Percentiles rank a stretch among this genome's conserved stretches.
phyloP scores from a whole-genome alignment of 2,329 filamentous ascomycete species.

The Penicillium fuscoglaucum region DNA sequence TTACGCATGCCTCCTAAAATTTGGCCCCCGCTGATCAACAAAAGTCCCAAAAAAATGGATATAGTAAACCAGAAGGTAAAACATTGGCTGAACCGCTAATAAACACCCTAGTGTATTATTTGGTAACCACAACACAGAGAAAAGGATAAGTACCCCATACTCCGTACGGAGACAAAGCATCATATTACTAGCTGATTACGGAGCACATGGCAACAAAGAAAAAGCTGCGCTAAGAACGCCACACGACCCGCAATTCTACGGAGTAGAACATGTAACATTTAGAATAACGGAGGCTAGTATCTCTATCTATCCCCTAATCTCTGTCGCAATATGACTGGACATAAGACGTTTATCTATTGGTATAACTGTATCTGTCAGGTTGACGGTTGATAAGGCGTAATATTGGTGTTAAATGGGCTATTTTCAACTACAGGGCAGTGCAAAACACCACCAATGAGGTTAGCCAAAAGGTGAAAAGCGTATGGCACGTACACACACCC shows the following conservation, averaged over 20 bases:
- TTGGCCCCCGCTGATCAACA: background rate
- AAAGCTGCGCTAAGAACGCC: background rate
- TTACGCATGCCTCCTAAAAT: background rate
- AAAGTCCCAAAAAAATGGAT: background rate
- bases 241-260: background rate
- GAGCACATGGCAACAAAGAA: background rate
- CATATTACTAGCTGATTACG: too few species aligned
- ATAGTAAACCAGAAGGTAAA: background rate
- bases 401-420: background rate
- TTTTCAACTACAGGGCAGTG: background rate
- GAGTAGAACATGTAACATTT: background rate
- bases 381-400: background rate
- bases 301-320: background rate
- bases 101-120: background rate
- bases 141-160: background rate
- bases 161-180: background rate
- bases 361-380: background rate
- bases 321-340: background rate
- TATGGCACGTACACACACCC: background rate
- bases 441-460: background rate
- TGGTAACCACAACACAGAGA: background rate
- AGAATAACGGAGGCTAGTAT: background rate
- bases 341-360: background rate
- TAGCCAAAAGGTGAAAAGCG: background rate
- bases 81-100: background rate